Percentiles rank a stretch among this genome's conserved stretches.
phyloP scores from a whole-genome alignment of 345 rosid species.

The Firmiana major region DNA sequence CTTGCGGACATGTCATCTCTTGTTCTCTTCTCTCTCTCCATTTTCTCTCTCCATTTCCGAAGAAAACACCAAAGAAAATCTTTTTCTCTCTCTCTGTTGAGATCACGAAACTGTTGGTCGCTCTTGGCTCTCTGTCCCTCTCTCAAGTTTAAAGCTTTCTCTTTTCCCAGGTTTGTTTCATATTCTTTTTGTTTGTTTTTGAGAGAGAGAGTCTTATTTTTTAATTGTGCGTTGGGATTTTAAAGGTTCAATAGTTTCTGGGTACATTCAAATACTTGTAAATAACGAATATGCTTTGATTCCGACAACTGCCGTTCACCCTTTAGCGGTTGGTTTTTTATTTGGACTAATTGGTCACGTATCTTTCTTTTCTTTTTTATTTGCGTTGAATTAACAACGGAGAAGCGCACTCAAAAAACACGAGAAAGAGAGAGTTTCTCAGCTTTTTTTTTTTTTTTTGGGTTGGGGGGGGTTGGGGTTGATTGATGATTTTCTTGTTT shows the following conservation, averaged over 20 bases:
- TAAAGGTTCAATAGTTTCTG: neutral
- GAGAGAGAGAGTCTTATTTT: neutral
- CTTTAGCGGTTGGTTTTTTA: constrained; percentile 5
- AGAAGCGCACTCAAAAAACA: neutral
- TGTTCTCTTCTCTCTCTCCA: neutral
- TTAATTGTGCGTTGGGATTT: neutral
- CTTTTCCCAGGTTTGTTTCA: constrained; percentile 9
- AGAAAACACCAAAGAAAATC: neutral
- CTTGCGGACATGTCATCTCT: constrained; percentile 15
- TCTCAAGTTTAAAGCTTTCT: neutral
- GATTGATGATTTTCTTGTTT: constrained; percentile 13
- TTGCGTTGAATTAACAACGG: constrained; percentile 12
- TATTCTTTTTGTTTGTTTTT: neutral
- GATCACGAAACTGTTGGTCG: constrained; percentile 13
- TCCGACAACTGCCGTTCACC: constrained; percentile 9
- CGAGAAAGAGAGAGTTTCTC: neutral
- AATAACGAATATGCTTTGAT: constrained; percentile 32
- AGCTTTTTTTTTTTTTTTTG: neutral
- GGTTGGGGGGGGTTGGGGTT: no score
- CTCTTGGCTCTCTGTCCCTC: neutral
- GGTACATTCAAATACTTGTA: constrained; percentile 15
- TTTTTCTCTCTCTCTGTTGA: neutral
- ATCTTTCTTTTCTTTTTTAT: neutral
- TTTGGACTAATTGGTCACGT: neutral
- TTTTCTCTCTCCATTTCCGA: neutral